These are phyloP conservation scores for Dictyostelium capitatum DNA, from an alignment of 78 protist genomes.

Conservation along the genomic window DNA sequence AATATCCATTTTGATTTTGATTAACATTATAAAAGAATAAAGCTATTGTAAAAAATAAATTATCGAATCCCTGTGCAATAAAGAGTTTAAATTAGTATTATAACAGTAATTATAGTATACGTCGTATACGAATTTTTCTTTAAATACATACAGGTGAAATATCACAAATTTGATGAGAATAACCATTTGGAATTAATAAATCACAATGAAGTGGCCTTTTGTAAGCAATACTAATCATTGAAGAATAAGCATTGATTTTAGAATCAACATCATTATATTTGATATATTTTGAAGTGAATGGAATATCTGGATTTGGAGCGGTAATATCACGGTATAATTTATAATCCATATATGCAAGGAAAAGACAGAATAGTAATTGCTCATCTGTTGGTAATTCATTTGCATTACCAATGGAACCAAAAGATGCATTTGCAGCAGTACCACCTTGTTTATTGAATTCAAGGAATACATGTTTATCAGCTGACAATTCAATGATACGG, in stretches of 20 bases:
- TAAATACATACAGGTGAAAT: slow-evolving; percentile 49
- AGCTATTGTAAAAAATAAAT: slow-evolving; percentile 52
- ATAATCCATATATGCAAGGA: slow-evolving; percentile 66
- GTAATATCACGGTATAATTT: slow-evolving; percentile 49
- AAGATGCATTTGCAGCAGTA: not conserved
- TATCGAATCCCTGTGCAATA: slow-evolving; percentile 47
- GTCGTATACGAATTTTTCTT: not conserved
- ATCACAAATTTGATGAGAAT: not conserved
- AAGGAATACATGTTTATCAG: slow-evolving; percentile 46
- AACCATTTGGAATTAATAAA: slow-evolving; percentile 12
- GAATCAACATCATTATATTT: not conserved
- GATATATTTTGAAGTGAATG: slow-evolving; percentile 65
- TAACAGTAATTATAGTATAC: no score
- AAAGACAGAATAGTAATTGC: slow-evolving; percentile 39
- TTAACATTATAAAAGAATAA: slow-evolving; percentile 59
- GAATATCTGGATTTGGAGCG: slow-evolving; percentile 71
- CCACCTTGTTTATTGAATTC: slow-evolving; percentile 16
- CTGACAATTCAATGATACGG: slow-evolving; percentile 37
- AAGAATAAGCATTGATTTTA: slow-evolving; percentile 1
- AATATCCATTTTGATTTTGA: slow-evolving; percentile 55
- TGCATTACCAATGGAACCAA: not conserved
- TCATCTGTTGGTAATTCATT: slow-evolving; percentile 68
- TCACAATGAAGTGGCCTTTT: slow-evolving; percentile 69
- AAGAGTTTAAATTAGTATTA: not conserved
- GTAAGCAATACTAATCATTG: slow-evolving; percentile 35